Evolutionary conservation across 768 basidiomycete genomes (phyloP).

Genomic region (Leccinum incarnatum): DNA sequence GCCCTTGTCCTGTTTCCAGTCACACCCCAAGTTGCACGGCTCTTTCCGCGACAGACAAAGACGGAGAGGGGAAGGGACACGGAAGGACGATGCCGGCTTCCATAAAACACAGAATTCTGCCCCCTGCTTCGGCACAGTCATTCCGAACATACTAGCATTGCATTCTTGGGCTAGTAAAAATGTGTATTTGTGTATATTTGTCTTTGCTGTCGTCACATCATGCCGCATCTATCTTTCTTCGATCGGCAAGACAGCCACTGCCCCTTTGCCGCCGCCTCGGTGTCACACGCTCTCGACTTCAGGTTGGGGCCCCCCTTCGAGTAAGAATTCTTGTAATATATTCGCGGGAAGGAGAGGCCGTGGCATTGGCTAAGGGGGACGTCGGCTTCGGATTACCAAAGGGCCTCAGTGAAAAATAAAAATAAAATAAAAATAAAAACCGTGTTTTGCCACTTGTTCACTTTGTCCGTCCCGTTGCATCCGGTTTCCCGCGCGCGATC

Average conservation of each 20-base stretch:
- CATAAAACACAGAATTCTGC: constrained; percentile 1
- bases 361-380: background rate
- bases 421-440: background rate
- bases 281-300: background rate
- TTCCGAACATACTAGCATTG: background rate
- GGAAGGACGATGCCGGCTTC: background rate
- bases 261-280: background rate
- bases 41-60: background rate
- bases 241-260: constrained; percentile 8
- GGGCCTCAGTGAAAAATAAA: background rate
- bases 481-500: background rate
- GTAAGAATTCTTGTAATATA: constrained; percentile 5
- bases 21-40: background rate
- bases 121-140: constrained; percentile 14
- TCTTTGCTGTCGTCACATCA: constrained; percentile 7
- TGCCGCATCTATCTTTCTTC: constrained; percentile 6
- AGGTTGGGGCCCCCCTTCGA: constrained; percentile 6
- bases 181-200: background rate
- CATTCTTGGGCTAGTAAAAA: background rate
- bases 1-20: background rate
- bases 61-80: background rate
- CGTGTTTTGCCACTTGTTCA: constrained; percentile 3
- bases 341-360: constrained; percentile 16
- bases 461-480: background rate
- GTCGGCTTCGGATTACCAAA: background rate